Base-by-base conservation (phyloP, 257 asterid genomes). In the Craterostigma plantagineum region DNA sequence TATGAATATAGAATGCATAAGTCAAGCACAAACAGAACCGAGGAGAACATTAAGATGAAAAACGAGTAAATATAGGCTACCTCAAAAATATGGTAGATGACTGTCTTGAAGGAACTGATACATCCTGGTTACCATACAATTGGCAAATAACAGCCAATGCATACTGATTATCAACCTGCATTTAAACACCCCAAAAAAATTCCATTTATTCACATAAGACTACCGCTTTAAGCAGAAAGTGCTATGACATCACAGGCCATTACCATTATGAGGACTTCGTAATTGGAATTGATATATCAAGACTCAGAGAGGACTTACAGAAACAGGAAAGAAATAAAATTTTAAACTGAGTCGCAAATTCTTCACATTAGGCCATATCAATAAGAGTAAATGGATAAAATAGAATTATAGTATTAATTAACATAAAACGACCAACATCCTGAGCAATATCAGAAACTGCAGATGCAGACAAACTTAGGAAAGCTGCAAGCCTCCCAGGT, bases 101-200 rank as follows among this genome's bases (percentile, higher is more conserved):
- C 51, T 76, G 74, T 52, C 73, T 66, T 49, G 77, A 69, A 70
- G 85, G 57, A 50, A 87, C 56, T 55, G 77, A 65, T 54, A 61
- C 77, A 59, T 72, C 72, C 60, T 87, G 91, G 50, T 72, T 71
- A 63, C 66, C 76, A 60, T 66, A 69, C 63, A 87, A 82, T 66
- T 79, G 79, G 69, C 98, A 87, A 56, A 57, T 42, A 52, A 87
- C 79, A 49, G 69, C 54, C 63, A 72, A 66, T 61, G 91, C 80
- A 35, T 90, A 60, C 65, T 66, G 69, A 64, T 87, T 87, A 43
- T 72, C 75, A 35, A 82, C 70, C 98, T 87, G 95, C 55, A 61
- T 60, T 51, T 51, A 51, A 43, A 11, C 10, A 9, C 15, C 33
- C 33, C 15, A 12, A 8, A 3, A n/a, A n/a, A n/a, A n/a, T n/a